Conservation (phyloP, 2,329 filamentous ascomycete species). For the Metarhizium album region DNA sequence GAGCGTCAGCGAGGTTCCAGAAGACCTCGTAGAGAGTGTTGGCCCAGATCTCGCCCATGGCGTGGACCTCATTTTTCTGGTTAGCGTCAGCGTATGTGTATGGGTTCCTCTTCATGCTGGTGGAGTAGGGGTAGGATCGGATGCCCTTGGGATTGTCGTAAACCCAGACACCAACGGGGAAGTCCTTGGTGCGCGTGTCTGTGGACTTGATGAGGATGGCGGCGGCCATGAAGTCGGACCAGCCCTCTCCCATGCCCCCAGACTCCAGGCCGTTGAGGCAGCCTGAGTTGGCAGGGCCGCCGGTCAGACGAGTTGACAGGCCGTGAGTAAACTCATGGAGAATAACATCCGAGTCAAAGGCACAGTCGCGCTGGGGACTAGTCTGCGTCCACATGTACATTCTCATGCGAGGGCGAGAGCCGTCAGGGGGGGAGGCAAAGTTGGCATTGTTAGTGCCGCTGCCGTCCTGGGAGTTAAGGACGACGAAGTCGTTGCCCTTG, state of each 20-base stretch:
- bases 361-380: constrained; percentile 38
- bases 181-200: constrained; percentile 35
- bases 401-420: constrained; percentile 40
- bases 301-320: constrained; percentile 46
- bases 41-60: constrained; percentile 41
- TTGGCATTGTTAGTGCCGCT: constrained; percentile 45
- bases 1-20: constrained; percentile 47
- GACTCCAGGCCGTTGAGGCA: constrained; percentile 37
- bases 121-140: constrained; percentile 40
- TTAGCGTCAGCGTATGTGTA: constrained; percentile 36
- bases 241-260: constrained; percentile 48
- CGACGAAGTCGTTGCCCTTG: constrained; percentile 38
- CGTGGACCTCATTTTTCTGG: constrained; percentile 27
- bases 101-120: constrained; percentile 36
- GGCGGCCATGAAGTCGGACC: constrained; percentile 45
- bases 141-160: constrained; percentile 32
- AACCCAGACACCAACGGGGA: constrained; percentile 40
- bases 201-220: constrained; percentile 34
- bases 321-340: constrained; percentile 50
- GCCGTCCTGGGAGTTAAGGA: constrained; percentile 47
- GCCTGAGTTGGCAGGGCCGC: constrained; percentile 41
- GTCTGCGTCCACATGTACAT: constrained; percentile 46
- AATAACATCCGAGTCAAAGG: constrained; percentile 49
- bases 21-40: constrained; percentile 43
- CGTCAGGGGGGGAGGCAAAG: constrained; percentile 44